phyloP scores from a whole-genome alignment of 2,329 filamentous ascomycete genomes.

The Trematosphaeria pertusa region DNA sequence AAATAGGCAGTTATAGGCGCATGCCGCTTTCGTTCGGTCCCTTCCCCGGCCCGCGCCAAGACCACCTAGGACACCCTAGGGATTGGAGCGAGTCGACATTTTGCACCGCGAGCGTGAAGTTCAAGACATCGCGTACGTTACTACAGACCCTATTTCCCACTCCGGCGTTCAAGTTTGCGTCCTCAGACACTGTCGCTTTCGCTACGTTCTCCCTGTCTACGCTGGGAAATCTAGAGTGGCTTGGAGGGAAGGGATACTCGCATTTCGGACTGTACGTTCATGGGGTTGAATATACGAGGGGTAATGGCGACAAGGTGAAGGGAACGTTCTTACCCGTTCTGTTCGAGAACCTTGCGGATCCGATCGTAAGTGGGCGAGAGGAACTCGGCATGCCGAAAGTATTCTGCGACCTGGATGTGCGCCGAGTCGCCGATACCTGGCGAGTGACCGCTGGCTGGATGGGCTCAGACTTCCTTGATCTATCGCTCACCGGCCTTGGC shows the following conservation, averaged over 20 bases:
- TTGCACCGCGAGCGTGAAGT: slow-evolving; percentile 49
- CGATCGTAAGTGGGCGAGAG: slow-evolving; percentile 66
- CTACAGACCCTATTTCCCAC: slow-evolving; percentile 51
- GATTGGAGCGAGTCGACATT: slow-evolving; percentile 39
- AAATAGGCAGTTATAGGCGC: slow-evolving; percentile 44
- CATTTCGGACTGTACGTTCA: slow-evolving; percentile 68
- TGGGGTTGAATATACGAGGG: slow-evolving; percentile 63
- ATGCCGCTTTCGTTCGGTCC: slow-evolving; percentile 54
- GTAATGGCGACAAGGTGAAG: slow-evolving; percentile 54
- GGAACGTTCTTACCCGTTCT: slow-evolving; percentile 65
- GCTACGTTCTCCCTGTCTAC: slow-evolving; percentile 50
- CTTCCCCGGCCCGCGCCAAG: slow-evolving; percentile 50
- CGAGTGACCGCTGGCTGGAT: slow-evolving; percentile 50
- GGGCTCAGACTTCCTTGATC: slow-evolving; percentile 39
- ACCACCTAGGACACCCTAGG: slow-evolving; percentile 27
- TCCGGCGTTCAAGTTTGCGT: slow-evolving; percentile 44
- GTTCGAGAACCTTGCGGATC: slow-evolving; percentile 66
- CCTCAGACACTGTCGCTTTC: slow-evolving; percentile 46
- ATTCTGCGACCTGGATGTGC: slow-evolving; percentile 59
- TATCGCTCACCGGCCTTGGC: slow-evolving; percentile 35
- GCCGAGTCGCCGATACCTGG: slow-evolving; percentile 46
- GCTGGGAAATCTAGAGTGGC: slow-evolving; percentile 63
- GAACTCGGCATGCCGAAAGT: slow-evolving; percentile 69
- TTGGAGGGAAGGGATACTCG: slow-evolving; percentile 65
- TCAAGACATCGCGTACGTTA: slow-evolving; percentile 50